Base-by-base conservation (phyloP, 495 filamentous ascomycete genomes). In the Recurvomyces mirabilis region DNA sequence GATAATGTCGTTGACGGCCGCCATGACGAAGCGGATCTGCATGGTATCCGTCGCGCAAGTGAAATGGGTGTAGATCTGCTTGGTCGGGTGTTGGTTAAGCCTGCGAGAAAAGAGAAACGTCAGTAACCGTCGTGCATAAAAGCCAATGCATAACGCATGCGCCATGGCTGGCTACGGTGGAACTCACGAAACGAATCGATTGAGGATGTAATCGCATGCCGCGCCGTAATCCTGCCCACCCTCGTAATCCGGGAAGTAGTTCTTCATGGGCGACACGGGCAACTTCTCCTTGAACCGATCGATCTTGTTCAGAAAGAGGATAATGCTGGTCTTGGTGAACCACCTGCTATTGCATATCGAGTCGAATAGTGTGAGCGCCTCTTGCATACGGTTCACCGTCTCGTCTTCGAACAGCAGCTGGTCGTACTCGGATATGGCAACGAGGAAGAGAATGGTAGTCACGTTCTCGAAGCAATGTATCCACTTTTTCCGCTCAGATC, bases 381-480 rank as follows among this genome's bases (percentile, higher is more conserved):
- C 91, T 65, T 96, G 93, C 91, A 98, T 98, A 71, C 93, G 91
- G 72, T 98, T 98, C 69, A 84, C 79, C 4, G 79, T 84, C 66
- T 84, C 79, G 52, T 98, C 91, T 65, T 98, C 91, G 61, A 98
- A 94, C 18, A 98, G 75, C 52, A 95, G 72, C 67, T 96, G 91
- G 62, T 98, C 91, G 73, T 98, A 98, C 63, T 94, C 91, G 57
- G 91, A 96, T 62, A 98, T 98, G 63, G 91, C 91, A 44, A 96
- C 91, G 44, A 98, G 67, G 79, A 98, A 98, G 26, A 98, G 82
- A 55, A 98, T 94, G 14, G 91, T 94, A 34, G 89, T 94, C 59
- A 98, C 91, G 57, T 98, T 96, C 70, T 98, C 91, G 69, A 98
- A 98, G 72, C 89, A 94, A 71, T 99, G 91, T 47, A 99, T 99